Percentiles rank a stretch among this genome's conserved stretches.
Conservation (phyloP, 768 basidiomycete genomes). For the Naganishia friedmannii region DNA sequence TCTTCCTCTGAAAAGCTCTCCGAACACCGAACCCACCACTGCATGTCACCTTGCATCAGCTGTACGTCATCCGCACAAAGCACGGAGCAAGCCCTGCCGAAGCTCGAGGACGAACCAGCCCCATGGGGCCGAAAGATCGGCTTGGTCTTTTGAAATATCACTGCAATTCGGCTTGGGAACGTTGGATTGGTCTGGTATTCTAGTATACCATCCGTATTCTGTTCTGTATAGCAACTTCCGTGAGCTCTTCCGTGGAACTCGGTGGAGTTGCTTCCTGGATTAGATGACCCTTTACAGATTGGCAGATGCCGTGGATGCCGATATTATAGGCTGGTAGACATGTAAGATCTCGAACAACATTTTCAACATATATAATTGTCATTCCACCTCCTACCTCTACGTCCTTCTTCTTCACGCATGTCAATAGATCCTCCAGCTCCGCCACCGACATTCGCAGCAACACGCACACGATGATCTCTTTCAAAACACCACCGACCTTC, state of each 20-base stretch:
- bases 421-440: neutral
- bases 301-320: constrained; percentile 12
- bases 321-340: neutral
- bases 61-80: neutral
- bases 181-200: neutral
- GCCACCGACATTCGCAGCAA: neutral
- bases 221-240: too few relatives aligned
- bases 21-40: neutral
- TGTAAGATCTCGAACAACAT: neutral
- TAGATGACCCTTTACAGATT: neutral
- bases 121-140: constrained; percentile 2
- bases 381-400: neutral
- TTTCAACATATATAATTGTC: neutral
- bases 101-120: neutral
- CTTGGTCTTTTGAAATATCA: neutral
- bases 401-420: neutral
- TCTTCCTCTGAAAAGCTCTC: neutral
- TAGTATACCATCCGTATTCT: neutral
- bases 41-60: neutral
- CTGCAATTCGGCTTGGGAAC: neutral
- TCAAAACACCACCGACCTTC: constrained; percentile 9
- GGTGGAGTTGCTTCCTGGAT: neutral
- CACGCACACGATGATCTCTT: neutral
- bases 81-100: neutral
- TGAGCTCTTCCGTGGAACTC: neutral